Evolutionary conservation across 306 rosid species (phyloP), one percentile per base, ranked within the genome.

Genomic region (Cucumis cinereus): DNA sequence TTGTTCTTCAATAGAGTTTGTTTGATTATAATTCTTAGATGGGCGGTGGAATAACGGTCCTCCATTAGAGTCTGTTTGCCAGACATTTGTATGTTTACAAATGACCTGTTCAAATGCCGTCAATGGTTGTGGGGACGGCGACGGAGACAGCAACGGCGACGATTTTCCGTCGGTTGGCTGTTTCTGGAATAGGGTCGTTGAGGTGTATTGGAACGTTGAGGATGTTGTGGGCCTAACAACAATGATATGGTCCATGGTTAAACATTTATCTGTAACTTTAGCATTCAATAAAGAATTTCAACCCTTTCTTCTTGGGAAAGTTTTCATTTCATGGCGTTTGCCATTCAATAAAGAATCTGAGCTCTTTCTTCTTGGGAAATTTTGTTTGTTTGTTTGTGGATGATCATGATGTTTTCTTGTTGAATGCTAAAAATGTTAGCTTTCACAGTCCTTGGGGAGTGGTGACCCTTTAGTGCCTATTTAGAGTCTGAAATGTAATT

Each of bases 141-240:
- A 23, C 57, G 56, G 56, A 11, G 74, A 23, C 56, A 36, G 61
- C n/a, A 15, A 50, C 55, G 55, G n/a, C 76, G 76, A 60, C 26
- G 59, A 38, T 23, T n/a, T 72, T 10, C 5, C 35, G 40, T 43
- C 75, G 73, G n/a, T 26, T 28, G 58, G 59, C 24, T 15, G 75
- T 72, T 52, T 72, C 61, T 72, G 28, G 60, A 52, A 72, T 72
- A 47, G 75, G 22, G 75, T 16, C 8, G 75, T 63, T 63, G 71
- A 12, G 23, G 26, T 47, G 16, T 4, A 49, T 28, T 71, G 59
- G 11, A 71, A 71, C 76, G 43, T 71, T 49, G 20, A 41, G 74
- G 14, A 9, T 19, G 60, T 35, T 72, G 47, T 52, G 76, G 76
- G 61, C 47, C 76, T 72, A 10, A 20, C 16, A 49, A 47, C 41